Percentiles rank a stretch among this genome's conserved stretches.
These are phyloP conservation scores for Spathaspora girioi DNA, from an alignment of 805 yeast species.

Conservation along the genomic window DNA sequence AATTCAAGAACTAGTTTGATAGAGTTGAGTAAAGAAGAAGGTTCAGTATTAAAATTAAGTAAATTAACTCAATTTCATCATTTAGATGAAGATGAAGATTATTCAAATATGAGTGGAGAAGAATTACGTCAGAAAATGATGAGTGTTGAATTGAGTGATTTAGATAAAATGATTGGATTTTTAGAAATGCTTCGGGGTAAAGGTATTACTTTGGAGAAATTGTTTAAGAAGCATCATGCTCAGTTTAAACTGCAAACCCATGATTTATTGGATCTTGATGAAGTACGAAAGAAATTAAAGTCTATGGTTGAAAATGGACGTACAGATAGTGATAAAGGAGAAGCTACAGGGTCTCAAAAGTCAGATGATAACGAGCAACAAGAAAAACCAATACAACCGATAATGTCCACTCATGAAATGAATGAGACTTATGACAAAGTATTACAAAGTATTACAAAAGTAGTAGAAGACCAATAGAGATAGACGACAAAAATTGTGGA, in stretches of 20 bases:
- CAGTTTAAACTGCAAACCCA: conserved; percentile 3
- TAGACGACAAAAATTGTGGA: background rate
- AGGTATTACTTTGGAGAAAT: conserved; percentile 27
- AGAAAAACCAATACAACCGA: background rate
- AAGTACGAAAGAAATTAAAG: conserved; percentile 14
- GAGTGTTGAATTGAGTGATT: conserved; percentile 27
- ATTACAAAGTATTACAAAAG: conserved; percentile 12
- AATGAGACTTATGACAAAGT: conserved; percentile 21
- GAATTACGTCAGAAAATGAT: conserved; percentile 32
- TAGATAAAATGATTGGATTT: conserved; percentile 30
- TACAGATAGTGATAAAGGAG: background rate
- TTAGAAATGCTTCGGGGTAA: conserved; percentile 26
- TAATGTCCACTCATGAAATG: conserved; percentile 6
- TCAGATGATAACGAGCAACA: background rate
- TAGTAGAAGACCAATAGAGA: background rate
- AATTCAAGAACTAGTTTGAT: conserved; percentile 30
- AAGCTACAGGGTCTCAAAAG: background rate
- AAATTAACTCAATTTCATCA: conserved; percentile 20
- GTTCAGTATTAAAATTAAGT: conserved; percentile 35
- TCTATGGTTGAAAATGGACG: conserved; percentile 3
- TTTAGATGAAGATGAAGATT: conserved; percentile 5
- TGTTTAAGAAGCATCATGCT: conserved; percentile 10
- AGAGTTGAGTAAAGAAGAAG: conserved; percentile 38
- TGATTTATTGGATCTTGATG: conserved; percentile 12
- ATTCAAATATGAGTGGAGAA: conserved; percentile 29